These are phyloP conservation scores for Fusarium sp. DNA, from an alignment of 2,329 filamentous ascomycete species.

Conservation along the genomic window DNA sequence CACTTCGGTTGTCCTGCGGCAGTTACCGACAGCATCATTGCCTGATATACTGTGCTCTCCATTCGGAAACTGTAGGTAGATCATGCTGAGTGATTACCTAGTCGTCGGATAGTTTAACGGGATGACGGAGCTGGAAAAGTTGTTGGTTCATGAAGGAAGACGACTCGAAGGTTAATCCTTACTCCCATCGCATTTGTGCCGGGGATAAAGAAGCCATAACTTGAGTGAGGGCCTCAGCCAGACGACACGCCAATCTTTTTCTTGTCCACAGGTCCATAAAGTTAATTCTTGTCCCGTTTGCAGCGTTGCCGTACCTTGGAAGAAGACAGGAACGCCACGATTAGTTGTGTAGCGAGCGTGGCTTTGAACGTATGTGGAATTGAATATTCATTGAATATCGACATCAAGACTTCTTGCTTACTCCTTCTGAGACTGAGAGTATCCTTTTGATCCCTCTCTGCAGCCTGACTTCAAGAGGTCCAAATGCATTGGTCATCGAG, in stretches of 20 bases:
- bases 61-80: background rate
- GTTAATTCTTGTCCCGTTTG: background rate
- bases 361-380: background rate
- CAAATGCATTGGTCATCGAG: background rate
- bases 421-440: background rate
- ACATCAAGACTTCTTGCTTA: background rate
- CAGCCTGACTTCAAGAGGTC: background rate
- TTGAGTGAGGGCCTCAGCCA: background rate
- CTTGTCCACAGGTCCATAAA: background rate
- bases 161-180: conserved; percentile 10
- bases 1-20: background rate
- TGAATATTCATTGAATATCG: background rate
- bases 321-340: background rate
- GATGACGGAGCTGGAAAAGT: conserved; percentile 7
- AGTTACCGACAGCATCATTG: conserved; percentile 4
- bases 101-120: background rate
- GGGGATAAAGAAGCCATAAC: background rate
- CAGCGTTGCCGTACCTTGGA: background rate
- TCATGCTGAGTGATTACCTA: background rate
- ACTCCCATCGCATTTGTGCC: background rate
- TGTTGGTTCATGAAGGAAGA: conserved; percentile 5
- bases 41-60: background rate
- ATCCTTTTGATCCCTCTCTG: background rate
- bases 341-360: background rate
- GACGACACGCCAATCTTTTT: background rate